Percentiles rank a stretch among this genome's conserved stretches.
Evolutionary conservation across 164 flowering plant species (phyloP).

Genomic region (Aristolochia fimbriata): DNA sequence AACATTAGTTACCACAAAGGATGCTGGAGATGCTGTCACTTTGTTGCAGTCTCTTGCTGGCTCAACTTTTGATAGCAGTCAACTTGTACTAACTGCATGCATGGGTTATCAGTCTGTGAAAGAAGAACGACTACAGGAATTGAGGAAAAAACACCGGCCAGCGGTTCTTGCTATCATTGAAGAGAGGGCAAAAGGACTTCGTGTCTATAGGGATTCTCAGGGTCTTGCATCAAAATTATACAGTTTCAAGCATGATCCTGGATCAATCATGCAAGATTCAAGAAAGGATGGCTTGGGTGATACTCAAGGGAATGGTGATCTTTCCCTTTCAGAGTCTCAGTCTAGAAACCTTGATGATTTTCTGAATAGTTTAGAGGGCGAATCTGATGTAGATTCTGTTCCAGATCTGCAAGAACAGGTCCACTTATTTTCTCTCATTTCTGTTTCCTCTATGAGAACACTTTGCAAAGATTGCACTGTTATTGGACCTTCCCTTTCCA

Average conservation of each 20-base stretch:
- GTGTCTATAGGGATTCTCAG: conserved; percentile 57
- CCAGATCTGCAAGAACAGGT: conserved; percentile 92
- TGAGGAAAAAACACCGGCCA: conserved; percentile 76
- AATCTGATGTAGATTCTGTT: conserved; percentile 40
- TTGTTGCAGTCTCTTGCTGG: conserved; percentile 92
- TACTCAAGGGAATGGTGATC: conserved; percentile 12
- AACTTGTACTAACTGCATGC: conserved; percentile 95
- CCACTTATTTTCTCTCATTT: not conserved
- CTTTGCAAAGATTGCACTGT: too few relatives aligned
- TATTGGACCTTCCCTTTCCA: too few relatives aligned
- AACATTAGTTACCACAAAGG: conserved; percentile 89
- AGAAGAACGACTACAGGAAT: conserved; percentile 59
- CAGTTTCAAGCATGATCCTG: conserved; percentile 68
- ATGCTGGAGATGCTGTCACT: conserved; percentile 98
- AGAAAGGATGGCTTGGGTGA: conserved; percentile 27
- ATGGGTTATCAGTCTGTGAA: conserved; percentile 87
- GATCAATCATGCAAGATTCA: conserved; percentile 31
- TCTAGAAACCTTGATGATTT: conserved; percentile 39
- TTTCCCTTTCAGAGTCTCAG: conserved; percentile 17
- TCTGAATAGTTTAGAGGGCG: conserved; percentile 25
- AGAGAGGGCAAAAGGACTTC: conserved; percentile 76
- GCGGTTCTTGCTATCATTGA: conserved; percentile 51
- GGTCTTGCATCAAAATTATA: conserved; percentile 75
- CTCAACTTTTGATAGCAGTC: conserved; percentile 98
- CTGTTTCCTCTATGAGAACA: too few relatives aligned